Percentiles rank a stretch among this genome's conserved stretches.
These are phyloP conservation scores for Xylariaceae sp. DNA, from an alignment of 2,329 filamentous ascomycete species.

Conservation along the genomic window DNA sequence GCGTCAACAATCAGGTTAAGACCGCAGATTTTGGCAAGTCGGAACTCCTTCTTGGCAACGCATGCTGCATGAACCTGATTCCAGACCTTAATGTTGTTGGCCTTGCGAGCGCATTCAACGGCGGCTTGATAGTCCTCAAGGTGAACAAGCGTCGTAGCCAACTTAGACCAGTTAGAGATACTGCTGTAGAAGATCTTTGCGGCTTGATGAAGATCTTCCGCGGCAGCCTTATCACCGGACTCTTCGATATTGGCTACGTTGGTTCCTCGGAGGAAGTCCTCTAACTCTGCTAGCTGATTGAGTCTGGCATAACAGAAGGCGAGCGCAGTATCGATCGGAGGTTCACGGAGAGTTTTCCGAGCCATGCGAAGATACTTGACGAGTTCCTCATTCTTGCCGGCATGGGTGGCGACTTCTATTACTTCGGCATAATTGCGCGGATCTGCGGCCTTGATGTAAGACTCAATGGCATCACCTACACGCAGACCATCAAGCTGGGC, in stretches of 20 bases:
- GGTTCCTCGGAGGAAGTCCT: conserved; percentile 88
- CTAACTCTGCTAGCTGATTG: conserved; percentile 84
- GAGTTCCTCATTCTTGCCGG: conserved; percentile 95
- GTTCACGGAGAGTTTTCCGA: conserved; percentile 90
- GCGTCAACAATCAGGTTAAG: conserved; percentile 97
- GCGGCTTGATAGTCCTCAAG: conserved; percentile 95
- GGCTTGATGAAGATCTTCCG: conserved; percentile 88
- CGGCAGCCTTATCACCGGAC: conserved; percentile 96
- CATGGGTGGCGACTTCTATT: conserved; percentile 90
- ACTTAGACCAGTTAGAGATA: conserved; percentile 99
- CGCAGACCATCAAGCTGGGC: conserved; percentile 94
- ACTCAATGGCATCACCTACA: conserved; percentile 87
- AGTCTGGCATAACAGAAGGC: conserved; percentile 91
- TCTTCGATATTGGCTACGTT: conserved; percentile 96
- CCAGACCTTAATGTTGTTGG: conserved; percentile 99
- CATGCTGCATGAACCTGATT: conserved; percentile 97
- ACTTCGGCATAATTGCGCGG: conserved; percentile 92
- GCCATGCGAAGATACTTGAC: conserved; percentile 97
- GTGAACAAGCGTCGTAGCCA: conserved; percentile 95
- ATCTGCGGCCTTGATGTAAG: conserved; percentile 92
- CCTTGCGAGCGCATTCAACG: conserved; percentile 95
- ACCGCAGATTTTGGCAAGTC: conserved; percentile 96
- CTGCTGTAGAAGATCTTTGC: conserved; percentile 98
- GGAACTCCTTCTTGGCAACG: conserved; percentile 97
- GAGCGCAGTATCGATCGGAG: conserved; percentile 85